phyloP scores from a whole-genome alignment of 176 grass and related monocot genomes.

The Musa schizocarpa region DNA sequence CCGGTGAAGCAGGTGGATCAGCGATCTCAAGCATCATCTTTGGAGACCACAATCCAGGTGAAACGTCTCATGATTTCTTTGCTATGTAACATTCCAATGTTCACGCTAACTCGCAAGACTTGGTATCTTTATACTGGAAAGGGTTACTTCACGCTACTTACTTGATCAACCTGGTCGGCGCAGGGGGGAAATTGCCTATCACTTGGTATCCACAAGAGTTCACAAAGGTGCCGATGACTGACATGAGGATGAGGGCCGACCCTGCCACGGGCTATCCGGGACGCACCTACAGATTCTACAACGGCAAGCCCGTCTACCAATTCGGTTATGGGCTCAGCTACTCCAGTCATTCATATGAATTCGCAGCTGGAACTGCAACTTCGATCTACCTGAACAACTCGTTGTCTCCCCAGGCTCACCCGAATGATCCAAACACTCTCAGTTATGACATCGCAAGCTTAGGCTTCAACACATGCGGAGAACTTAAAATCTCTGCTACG shows the following conservation, averaged over 20 bases:
- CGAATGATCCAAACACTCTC: neutral
- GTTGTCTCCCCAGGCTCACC: conserved; percentile 27
- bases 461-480: conserved; percentile 40
- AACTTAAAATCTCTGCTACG: conserved; percentile 53
- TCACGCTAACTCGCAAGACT: too few species aligned
- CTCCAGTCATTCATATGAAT: conserved; percentile 64
- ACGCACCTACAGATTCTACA: conserved; percentile 78
- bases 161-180: conserved; percentile 11
- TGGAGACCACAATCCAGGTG: conserved; percentile 95
- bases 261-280: conserved; percentile 60
- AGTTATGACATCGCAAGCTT: conserved; percentile 56
- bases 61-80: neutral
- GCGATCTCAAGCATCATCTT: conserved; percentile 78
- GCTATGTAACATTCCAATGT: too few species aligned
- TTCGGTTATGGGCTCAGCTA: conserved; percentile 95
- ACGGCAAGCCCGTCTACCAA: conserved; percentile 55
- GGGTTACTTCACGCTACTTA: neutral
- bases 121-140: too few species aligned
- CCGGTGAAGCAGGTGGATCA: conserved; percentile 68
- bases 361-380: conserved; percentile 28
- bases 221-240: conserved; percentile 69
- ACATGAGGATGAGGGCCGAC: conserved; percentile 93
- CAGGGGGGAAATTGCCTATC: conserved; percentile 75
- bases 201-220: conserved; percentile 92
- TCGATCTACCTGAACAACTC: conserved; percentile 22